Evolutionary conservation across 768 basidiomycete genomes (phyloP), one percentile per base, ranked within the genome.

Genomic region (Podaxis sp.): DNA sequence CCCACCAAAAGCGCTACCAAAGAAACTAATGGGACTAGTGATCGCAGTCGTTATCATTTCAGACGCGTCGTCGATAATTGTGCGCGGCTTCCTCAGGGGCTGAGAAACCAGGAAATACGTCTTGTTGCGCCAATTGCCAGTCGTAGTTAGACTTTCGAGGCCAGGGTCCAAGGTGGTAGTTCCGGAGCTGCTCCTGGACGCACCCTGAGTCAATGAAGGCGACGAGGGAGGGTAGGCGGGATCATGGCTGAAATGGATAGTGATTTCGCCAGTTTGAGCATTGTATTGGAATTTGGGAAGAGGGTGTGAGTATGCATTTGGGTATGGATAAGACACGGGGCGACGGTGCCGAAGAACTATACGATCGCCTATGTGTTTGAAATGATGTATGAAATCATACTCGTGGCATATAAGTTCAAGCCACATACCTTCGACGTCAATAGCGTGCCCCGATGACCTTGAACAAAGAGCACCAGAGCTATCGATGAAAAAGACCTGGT

Each of bases 401-500:
- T 25, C 15, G 63, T 43, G 47, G 49, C 6, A 5, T 19, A 12
- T 29, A 17, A 11, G 22, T 46, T 11, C n/a, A 40, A 6, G 52
- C 53, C 41, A 52, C 52, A 4, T 72, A 88, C 91, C 83, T 79
- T 93, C 85, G 38, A 94, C 74, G 67, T 94, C 92, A 40, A 94
- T 76, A 7, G 91, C 93, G 73, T 93, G 91, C 0, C 93, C 93
- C 15, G 91, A 84, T 3, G 85, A 82, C 66, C 89, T 82, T 8
- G 92, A 91, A 71, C 90, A 94, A 46, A 94, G 73, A 9, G 85
- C 85, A 19, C 93, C 92, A 19, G 84, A 83, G 2, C 83, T 81
- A 71, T 94, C 93, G 57, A 94, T 83, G 76, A 91, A 94, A 76
- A 93, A 94, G 17, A 94, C 89, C 89, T 93, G 67, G 66, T 94